Evolutionary conservation across 2,329 filamentous ascomycete species (phyloP), one percentile per base, ranked within the genome.

Genomic region (Alternaria angustiovoidea): DNA sequence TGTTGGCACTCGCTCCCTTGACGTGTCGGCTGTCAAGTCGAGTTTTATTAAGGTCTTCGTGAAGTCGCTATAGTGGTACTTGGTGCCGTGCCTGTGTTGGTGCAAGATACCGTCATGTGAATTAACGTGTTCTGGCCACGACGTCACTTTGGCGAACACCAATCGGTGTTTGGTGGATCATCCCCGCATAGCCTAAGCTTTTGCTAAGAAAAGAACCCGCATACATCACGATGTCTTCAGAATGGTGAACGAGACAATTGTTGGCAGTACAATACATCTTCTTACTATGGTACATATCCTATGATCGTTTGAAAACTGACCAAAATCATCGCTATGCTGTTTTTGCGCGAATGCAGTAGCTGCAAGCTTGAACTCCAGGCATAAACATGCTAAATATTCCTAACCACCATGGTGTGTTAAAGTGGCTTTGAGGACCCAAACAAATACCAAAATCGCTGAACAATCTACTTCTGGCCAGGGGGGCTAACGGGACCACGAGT

Each of bases 401-500:
- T 7, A 34, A 20, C 26, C 46, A 51, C 6, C 26, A 24, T 12
- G 24, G 16, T 7, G 44, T 20, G 44, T 20, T 30, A 7, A 43
- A 20, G 43, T 41, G 39, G 20, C 39, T 42, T 20, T 41, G 20
- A 42, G 39, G 39, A 36, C 32, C 8, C 8, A 38, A 49, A 26
- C 20, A 36, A 49, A 36, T 3, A 24, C 4, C 18, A 49, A 2
- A 38, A 3, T 30, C n/a, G 14, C 9, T 18, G 16, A n/a, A 36
- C 20, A 28, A 6, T 16, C 16, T 51, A 52, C 38, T 51, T 53
- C 28, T 53, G 51, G 18, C 36, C 14, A 16, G 20, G 42, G 8
- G 28, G 30, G 41, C 18, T 38, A 20, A 62, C n/a, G 51, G 71
- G 65, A 14, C 76, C 75, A 34, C 75, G 75, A 28, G 76, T 78